Base-by-base conservation (phyloP, 108 stramenopile genomes). In the Phaeodactylum tricornutum region DNA sequence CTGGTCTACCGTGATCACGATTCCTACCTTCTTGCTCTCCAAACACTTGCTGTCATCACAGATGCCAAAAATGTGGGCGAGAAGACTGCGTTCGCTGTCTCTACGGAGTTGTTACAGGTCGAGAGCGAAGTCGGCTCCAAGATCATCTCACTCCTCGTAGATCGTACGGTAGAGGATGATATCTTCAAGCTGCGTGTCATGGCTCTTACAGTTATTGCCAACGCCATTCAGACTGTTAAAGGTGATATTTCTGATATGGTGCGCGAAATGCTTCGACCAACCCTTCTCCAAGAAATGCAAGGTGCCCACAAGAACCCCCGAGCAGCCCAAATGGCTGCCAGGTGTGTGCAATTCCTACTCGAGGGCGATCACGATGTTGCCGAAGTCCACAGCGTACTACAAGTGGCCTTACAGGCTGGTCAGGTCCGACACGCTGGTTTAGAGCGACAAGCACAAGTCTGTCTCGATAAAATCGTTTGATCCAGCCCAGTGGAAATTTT, bases 21-120 rank as follows among this genome's bases (percentile, higher is more conserved):
- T 35, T 55, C 61, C 2, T 60, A 77, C 22, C 62, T 59, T 28
- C 57, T 77, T 14, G 76, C 62, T 3, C 44, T 77, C 5, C 63
- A 68, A 36, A 71, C 63, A 29, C 64, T 77, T 1, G 44, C 61
- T 1, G 44, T 68, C 8, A 47, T 77, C 3, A 71, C 67, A 6
- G 61, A 77, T 39, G 34, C 71, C 16, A 41, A 52, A 0, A 69
- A 69, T 44, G 61, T 76, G 50, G 53, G 53, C 4, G 3, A 27
- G 2, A 34, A 46, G 9, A 71, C 75, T 2, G 62, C 70, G 1
- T 17, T 43, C 8, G 30, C 29, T 16, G 67, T 57, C 2, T 47
- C 67, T 34, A 28, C 45, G 1, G 66, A 49, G n/a, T 53, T 76
- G 8, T 48, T 76, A 23, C 37, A 55, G 23, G 22, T 24, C 1